phyloP scores from a whole-genome alignment of 345 rosid species.

The Carallia brachiata region DNA sequence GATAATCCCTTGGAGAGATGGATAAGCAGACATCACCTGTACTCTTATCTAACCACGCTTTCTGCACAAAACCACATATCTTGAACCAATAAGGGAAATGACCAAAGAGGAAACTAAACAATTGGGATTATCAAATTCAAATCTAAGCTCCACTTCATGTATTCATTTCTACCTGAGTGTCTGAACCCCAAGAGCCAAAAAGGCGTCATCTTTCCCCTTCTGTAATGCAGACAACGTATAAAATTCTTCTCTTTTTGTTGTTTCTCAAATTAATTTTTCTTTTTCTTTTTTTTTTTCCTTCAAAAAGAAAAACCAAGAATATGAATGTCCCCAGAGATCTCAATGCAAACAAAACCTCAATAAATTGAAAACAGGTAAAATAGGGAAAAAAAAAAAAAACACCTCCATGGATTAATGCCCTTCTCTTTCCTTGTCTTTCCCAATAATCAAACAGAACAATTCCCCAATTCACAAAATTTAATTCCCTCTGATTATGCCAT shows the following conservation, averaged over 20 bases:
- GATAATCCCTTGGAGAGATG: slow-evolving; percentile 63
- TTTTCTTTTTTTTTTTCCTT: background rate
- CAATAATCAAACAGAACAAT: no score
- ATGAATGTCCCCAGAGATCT: no score
- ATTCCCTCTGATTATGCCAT: no score
- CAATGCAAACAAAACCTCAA: no score
- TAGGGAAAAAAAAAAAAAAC: no score
- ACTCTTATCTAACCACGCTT: slow-evolving; percentile 75
- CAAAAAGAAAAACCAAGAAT: no score
- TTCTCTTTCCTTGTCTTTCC: no score
- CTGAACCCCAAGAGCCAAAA: background rate
- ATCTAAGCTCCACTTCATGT: background rate
- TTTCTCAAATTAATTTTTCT: background rate
- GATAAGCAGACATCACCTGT: slow-evolving; percentile 67
- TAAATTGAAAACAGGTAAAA: no score
- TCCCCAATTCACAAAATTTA: background rate
- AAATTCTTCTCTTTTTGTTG: background rate
- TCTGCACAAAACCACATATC: slow-evolving; percentile 43
- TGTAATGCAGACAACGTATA: background rate
- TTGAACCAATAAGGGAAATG: slow-evolving; percentile 15
- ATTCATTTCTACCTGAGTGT: background rate
- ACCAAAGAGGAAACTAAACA: background rate
- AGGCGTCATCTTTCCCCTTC: background rate
- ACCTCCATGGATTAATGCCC: no score
- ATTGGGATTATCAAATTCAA: background rate